Conservation (phyloP, 225 moss, liverwort and hornwort species). For the Pleurozium schreberi region DNA sequence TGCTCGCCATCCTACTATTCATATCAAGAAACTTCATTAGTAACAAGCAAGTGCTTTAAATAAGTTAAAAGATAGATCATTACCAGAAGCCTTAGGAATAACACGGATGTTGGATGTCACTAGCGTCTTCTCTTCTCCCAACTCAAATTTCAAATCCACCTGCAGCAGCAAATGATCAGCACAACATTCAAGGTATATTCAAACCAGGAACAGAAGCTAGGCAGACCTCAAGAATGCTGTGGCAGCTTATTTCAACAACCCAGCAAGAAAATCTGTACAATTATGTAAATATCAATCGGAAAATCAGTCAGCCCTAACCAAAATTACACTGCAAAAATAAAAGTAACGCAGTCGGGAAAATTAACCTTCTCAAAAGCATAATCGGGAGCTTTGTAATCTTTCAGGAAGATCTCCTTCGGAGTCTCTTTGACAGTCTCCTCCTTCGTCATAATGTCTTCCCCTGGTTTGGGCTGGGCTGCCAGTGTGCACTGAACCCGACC, state of each 20-base stretch:
- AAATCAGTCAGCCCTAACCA: not conserved
- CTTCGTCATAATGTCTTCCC: constrained; percentile 47
- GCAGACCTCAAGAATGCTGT: not conserved
- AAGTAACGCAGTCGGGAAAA: not conserved
- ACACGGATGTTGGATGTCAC: constrained; percentile 77
- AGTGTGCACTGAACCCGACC: constrained; percentile 31
- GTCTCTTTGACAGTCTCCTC: constrained; percentile 44
- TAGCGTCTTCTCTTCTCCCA: constrained; percentile 77
- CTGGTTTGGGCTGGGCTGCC: constrained; percentile 26
- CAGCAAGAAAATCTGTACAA: not conserved
- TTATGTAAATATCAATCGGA: not conserved
- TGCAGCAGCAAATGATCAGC: constrained; percentile 26
- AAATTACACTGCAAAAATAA: not conserved
- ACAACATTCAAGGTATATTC: not conserved
- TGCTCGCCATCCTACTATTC: not conserved
- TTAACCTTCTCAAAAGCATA: constrained; percentile 65
- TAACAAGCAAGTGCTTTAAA: not conserved
- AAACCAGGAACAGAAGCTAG: not conserved
- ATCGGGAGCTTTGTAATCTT: constrained; percentile 69
- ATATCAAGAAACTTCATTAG: not conserved
- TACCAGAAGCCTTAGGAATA: constrained; percentile 38
- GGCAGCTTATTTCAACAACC: not conserved
- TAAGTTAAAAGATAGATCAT: not conserved
- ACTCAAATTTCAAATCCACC: constrained; percentile 67
- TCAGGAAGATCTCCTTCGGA: constrained; percentile 79